Percentiles rank a stretch among this genome's conserved stretches.
Evolutionary conservation across 768 basidiomycete species (phyloP).

Genomic region (Russula abietina): DNA sequence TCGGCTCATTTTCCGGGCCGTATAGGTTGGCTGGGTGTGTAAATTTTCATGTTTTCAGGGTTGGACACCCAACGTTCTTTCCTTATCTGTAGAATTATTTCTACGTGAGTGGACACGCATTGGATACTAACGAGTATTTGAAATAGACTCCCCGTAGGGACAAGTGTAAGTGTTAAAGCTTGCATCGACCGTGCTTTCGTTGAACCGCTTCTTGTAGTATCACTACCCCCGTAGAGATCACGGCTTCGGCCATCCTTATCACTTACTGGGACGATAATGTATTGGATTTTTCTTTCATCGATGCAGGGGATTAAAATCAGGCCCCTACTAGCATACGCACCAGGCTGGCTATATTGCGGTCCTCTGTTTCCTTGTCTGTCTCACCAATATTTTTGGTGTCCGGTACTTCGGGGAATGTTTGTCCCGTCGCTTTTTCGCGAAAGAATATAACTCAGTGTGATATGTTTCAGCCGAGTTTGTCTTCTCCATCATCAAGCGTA

Average conservation of each 20-base stretch:
- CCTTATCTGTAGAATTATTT: slow-evolving; percentile 44
- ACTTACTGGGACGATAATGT: slow-evolving; percentile 68
- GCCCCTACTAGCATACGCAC: slow-evolving; percentile 39
- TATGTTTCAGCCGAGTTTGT: slow-evolving; percentile 47
- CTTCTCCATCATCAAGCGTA: slow-evolving; percentile 62
- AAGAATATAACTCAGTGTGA: not conserved
- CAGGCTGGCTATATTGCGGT: slow-evolving; percentile 52
- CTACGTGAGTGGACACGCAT: slow-evolving; percentile 31
- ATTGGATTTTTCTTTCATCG: slow-evolving; percentile 22
- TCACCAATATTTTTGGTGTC: slow-evolving; percentile 69
- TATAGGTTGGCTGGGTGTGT: slow-evolving; percentile 31
- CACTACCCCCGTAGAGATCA: slow-evolving; percentile 66
- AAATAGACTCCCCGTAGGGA: slow-evolving; percentile 24
- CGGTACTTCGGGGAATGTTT: slow-evolving; percentile 57
- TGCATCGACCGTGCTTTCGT: not conserved
- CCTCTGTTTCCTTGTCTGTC: slow-evolving; percentile 49
- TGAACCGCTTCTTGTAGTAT: slow-evolving; percentile 31
- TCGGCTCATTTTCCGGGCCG: not conserved
- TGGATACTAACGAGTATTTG: not conserved
- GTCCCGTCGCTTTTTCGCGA: not conserved
- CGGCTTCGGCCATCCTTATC: slow-evolving; percentile 62
- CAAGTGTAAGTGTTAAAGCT: slow-evolving; percentile 28
- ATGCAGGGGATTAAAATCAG: not conserved
- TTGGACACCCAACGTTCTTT: not conserved
- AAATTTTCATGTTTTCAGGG: not conserved